Evolutionary conservation across 2,329 filamentous ascomycete species (phyloP).

Genomic region (Endoconidiophora laricicola): DNA sequence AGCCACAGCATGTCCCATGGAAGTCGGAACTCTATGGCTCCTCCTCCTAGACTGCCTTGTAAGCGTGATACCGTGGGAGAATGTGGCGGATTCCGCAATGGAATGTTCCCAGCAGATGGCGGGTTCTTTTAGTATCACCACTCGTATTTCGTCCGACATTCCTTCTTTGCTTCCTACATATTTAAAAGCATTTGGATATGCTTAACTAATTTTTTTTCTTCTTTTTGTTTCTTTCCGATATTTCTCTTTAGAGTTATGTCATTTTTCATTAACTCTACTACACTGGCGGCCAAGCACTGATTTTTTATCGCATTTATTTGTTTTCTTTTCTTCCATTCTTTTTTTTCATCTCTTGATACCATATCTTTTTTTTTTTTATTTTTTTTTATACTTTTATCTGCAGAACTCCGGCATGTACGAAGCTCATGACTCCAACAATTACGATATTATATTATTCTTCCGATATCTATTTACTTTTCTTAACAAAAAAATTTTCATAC

Average conservation of each 20-base stretch:
- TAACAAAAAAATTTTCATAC: neutral
- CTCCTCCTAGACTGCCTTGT: slow-evolving; percentile 7
- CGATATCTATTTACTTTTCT: neutral
- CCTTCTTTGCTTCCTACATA: too few relatives aligned
- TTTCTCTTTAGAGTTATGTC: neutral
- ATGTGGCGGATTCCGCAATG: slow-evolving; percentile 1
- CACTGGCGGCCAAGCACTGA: slow-evolving; percentile 12
- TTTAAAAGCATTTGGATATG: neutral
- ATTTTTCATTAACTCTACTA: neutral
- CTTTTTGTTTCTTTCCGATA: neutral
- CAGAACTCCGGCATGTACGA: slow-evolving; percentile 6
- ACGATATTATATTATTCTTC: neutral
- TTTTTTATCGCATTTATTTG: slow-evolving; percentile 3
- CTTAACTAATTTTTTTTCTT: neutral
- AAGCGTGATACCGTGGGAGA: slow-evolving; percentile 5
- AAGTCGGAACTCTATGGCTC: slow-evolving; percentile 1
- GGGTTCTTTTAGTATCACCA: slow-evolving; percentile 6
- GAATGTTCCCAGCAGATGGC: slow-evolving; percentile 5
- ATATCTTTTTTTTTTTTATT: slow-evolving; percentile 3
- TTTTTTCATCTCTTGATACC: slow-evolving; percentile 1
- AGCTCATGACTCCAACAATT: slow-evolving; percentile 5
- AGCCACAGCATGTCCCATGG: neutral
- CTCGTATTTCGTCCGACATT: too few relatives aligned
- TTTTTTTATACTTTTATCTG: neutral
- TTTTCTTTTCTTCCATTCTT: neutral